A percentile compares a stretch with the other conserved stretches of the same genome.
phyloP scores from a whole-genome alignment of 1,284 basidiomycete species.

The Ceratobasidium sp. region DNA sequence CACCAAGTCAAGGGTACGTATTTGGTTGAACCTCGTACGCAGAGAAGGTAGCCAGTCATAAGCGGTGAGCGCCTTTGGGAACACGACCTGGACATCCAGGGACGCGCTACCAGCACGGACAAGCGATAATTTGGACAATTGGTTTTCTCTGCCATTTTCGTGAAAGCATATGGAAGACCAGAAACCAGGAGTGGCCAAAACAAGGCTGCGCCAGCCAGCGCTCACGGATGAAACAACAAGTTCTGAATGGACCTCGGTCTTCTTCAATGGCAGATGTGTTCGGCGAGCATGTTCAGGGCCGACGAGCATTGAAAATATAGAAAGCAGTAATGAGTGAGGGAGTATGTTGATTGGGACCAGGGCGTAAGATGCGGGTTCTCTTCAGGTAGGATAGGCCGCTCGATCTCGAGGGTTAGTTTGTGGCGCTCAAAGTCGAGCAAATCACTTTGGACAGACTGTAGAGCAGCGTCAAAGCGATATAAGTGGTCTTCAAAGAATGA shows the following conservation, averaged over 20 bases:
- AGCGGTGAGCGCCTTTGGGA: not conserved
- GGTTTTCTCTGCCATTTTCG: not conserved
- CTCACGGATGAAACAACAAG: conserved; percentile 9
- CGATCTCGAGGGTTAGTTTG: too few species aligned
- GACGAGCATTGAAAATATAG: not conserved
- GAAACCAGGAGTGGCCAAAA: not conserved
- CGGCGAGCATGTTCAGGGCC: not conserved
- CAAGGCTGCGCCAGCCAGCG: not conserved
- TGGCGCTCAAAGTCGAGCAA: not conserved
- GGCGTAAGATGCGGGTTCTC: not conserved
- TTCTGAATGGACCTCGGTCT: not conserved
- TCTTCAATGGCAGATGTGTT: not conserved
- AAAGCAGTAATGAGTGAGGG: not conserved
- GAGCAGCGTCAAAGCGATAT: not conserved
- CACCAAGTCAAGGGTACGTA: not conserved
- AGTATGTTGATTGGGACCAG: conserved; percentile 6
- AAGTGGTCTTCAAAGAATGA: not conserved
- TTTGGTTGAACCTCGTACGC: not conserved
- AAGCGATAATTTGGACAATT: not conserved
- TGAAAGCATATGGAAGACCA: conserved; percentile 14
- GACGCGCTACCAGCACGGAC: not conserved
- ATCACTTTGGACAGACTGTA: not conserved
- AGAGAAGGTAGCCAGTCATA: not conserved
- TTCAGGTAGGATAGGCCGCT: not conserved
- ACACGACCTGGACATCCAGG: conserved; percentile 1